Conservation (phyloP, 2,329 filamentous ascomycete genomes). For the Pestalotiopsis sp. region DNA sequence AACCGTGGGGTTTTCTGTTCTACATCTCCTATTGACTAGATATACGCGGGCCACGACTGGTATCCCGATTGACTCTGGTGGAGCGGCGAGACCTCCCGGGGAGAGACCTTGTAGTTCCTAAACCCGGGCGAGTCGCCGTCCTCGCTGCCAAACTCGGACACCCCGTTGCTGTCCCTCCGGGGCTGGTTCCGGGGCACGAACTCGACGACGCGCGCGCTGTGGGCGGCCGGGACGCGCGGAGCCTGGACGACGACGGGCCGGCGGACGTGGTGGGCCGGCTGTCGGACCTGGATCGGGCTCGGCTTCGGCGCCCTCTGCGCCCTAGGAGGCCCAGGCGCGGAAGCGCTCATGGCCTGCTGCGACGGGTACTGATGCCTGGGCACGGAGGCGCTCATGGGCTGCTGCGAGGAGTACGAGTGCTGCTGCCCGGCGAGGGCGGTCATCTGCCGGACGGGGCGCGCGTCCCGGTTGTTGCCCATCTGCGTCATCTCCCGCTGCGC, state of each 20-base stretch:
- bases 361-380: background rate
- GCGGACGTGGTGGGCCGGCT: background rate
- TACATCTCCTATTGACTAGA: no score
- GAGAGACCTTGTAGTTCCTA: slow-evolving; percentile 3
- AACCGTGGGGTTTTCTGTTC: no score
- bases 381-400: background rate
- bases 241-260: background rate
- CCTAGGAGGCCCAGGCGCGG: background rate
- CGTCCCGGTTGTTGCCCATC: background rate
- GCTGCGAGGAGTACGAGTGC: background rate
- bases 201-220: background rate
- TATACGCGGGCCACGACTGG: background rate
- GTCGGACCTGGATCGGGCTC: background rate
- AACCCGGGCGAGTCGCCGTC: slow-evolving; percentile 13
- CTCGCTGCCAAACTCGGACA: slow-evolving; percentile 24
- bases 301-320: background rate
- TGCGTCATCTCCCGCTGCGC: background rate
- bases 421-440: background rate
- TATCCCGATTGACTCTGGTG: background rate
- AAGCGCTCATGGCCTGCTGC: slow-evolving; percentile 5
- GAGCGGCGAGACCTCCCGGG: slow-evolving; percentile 1
- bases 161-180: slow-evolving; percentile 25
- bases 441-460: background rate
- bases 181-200: background rate
- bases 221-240: background rate